Evolutionary conservation across 2,329 filamentous ascomycete species (phyloP), one percentile per base, ranked within the genome.

Genomic region (Clathrospora elynae): DNA sequence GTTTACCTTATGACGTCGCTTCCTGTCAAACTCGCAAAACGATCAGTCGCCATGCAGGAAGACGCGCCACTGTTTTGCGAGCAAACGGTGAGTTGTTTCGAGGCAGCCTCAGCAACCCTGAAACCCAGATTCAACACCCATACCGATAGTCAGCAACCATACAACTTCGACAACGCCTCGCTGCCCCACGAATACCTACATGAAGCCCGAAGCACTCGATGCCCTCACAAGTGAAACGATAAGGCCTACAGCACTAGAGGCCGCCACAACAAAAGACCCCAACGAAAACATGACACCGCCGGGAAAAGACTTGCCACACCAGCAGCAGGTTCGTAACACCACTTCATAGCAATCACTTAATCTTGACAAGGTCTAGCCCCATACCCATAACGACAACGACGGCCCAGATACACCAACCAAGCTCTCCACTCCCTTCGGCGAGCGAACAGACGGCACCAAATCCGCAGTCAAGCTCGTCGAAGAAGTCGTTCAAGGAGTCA

Each of bases 141-240:
- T 13, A 11, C 24, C 26, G 23, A 12, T 13, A 22, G 18, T 25
- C 30, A 23, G 18, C n/a, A 35, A 31, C n/a, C 9, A 35, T 13
- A 14, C 14, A 19, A 19, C 25, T 8, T 12, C 10, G n/a, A 22
- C 18, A 12, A 36, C 14, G 5, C 9, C 13, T 29, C 12, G 11
- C 12, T 17, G n/a, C n/a, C n/a, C 9, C n/a, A 31, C 14, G 2
- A 19, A 8, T 12, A 6, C 2, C 4, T 19, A 3, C n/a, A 61
- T 58, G 51, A 57, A 46, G 34, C 32, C 48, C 2, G 46, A 57
- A 47, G 51, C 52, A 25, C 38, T 53, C 8, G 47, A 57, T 36
- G 49, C 54, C 3, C 43, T 59, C 18, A 39, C 51, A n/a, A 51
- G 42, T 6, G 42, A 46, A 26, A 61, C 48, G 4, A 57, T 48